Evolutionary conservation across 805 yeast genomes (phyloP), one percentile per base, ranked within the genome.

Genomic region (Barnettozyma wickerhamii): DNA sequence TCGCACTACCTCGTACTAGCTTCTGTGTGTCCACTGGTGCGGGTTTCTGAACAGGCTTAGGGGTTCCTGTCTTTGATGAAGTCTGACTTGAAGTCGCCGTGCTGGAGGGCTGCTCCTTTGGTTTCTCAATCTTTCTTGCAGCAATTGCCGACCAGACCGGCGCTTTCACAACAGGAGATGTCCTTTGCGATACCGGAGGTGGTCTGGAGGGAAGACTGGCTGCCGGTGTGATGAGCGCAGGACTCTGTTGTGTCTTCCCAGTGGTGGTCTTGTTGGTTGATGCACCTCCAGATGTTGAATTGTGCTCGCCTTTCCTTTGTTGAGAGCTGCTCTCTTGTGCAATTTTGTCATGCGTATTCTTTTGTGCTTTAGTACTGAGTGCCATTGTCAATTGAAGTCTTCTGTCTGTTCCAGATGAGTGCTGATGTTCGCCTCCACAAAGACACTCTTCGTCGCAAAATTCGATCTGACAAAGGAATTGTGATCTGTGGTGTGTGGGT

Each of bases 151-250:
- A 23, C 43, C 43, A 40, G 12, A 27, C 38, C 4, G 38, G 43
- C 6, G 21, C 23, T 19, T 23, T 30, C 30, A 23, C 19, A 4
- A 23, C 5, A 19, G 17, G 17, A 4, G 19, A 13, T 7, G 24
- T 24, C 29, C 37, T 39, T 7, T 20, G 33, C 6, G 35, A 10
- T n/a, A 26, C 21, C 19, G 20, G n/a, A n/a, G n/a, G 38, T 30
- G 43, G 43, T n/a, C 30, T 40, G 4, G 43, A 40, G 10, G 43
- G 43, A 19, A 40, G 29, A 30, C 32, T 34, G 13, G 38, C 18
- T 15, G 37, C 43, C 7, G 34, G 10, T 4, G 23, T 19, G 10
- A n/a, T n/a, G n/a, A 13, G 19, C 10, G 31, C 14, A 26, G 13
- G 10, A 13, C n/a, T 5, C 4, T 10, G 27, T 10, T 30, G 40